phyloP scores from a whole-genome alignment of 75 land plant species.

The Gnetum montanum region DNA sequence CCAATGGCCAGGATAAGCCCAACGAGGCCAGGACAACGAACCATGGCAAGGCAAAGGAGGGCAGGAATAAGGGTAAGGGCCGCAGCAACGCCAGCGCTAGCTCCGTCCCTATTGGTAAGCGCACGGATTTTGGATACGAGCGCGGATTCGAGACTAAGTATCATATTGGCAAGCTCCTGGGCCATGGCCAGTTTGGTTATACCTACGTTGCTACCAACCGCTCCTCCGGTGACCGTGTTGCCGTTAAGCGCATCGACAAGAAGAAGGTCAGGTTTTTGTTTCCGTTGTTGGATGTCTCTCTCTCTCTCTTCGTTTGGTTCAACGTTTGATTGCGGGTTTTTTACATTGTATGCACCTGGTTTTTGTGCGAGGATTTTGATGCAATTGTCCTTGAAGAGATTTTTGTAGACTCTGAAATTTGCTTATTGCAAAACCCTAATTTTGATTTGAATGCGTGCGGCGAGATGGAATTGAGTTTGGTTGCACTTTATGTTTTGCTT shows the following conservation, averaged over 20 bases:
- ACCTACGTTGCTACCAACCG: constrained; percentile 76
- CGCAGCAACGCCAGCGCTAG: constrained; percentile 9
- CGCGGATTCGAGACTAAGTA: constrained; percentile 54
- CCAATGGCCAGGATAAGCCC: too few species aligned
- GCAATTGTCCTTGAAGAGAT: too few species aligned
- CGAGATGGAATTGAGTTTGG: too few species aligned
- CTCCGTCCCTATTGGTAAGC: constrained; percentile 48
- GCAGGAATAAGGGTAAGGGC: constrained; percentile 8
- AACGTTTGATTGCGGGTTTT: too few species aligned
- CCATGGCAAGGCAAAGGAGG: constrained; percentile 2
- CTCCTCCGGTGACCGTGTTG: constrained; percentile 60
- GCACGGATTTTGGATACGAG: constrained; percentile 80
- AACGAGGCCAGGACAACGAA: constrained; percentile 8
- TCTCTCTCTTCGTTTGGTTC: too few species aligned
- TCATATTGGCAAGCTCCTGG: constrained; percentile 72
- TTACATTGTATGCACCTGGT: too few species aligned
- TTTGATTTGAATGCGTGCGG: too few species aligned
- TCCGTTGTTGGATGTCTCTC: too few species aligned
- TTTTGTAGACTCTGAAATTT: too few species aligned
- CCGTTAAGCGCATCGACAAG: constrained; percentile 88
- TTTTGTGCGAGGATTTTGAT: too few species aligned
- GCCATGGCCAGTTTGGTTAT: constrained; percentile 95
- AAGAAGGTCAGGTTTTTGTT: constrained; percentile 47
- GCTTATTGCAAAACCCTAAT: too few species aligned
- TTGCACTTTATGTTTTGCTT: too few species aligned